Evolutionary conservation across 1,139 yeast genomes (phyloP).

Genomic region (Debaryomyces fabryi): DNA sequence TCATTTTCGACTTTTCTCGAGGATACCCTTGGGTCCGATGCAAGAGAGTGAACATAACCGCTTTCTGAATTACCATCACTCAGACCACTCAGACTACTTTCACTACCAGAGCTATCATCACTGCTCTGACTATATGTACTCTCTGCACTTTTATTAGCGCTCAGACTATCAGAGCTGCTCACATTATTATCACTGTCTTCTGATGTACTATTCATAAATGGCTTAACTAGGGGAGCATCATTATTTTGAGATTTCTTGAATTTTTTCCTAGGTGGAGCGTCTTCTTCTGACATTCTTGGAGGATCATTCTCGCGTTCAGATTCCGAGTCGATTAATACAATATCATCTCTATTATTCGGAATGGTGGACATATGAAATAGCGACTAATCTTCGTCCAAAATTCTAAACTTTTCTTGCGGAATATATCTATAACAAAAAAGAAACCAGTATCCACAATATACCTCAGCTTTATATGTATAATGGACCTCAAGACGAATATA

Average conservation of each 20-base stretch:
- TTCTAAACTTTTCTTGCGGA: background rate
- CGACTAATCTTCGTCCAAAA: background rate
- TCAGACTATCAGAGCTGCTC: background rate
- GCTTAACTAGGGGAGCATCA: slow-evolving; percentile 4
- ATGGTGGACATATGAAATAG: slow-evolving; percentile 6
- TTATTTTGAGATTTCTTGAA: slow-evolving; percentile 10
- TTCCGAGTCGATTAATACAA: slow-evolving; percentile 24
- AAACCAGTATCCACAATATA: background rate
- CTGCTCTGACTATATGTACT: background rate
- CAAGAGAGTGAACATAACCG: background rate
- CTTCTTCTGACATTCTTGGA: background rate
- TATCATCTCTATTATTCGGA: slow-evolving; percentile 13
- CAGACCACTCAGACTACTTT: background rate
- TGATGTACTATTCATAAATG: slow-evolving; percentile 13
- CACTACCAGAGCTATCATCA: background rate
- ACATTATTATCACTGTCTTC: slow-evolving; percentile 3
- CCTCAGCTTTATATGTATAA: background rate
- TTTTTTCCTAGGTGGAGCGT: slow-evolving; percentile 12
- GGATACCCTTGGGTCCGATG: background rate
- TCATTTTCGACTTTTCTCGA: background rate
- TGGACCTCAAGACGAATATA: background rate
- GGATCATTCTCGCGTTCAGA: slow-evolving; percentile 16
- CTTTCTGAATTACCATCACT: background rate
- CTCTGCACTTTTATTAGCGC: background rate
- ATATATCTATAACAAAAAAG: background rate